Conservation (phyloP, 495 filamentous ascomycete genomes). For the Bacidia gigantensis region DNA sequence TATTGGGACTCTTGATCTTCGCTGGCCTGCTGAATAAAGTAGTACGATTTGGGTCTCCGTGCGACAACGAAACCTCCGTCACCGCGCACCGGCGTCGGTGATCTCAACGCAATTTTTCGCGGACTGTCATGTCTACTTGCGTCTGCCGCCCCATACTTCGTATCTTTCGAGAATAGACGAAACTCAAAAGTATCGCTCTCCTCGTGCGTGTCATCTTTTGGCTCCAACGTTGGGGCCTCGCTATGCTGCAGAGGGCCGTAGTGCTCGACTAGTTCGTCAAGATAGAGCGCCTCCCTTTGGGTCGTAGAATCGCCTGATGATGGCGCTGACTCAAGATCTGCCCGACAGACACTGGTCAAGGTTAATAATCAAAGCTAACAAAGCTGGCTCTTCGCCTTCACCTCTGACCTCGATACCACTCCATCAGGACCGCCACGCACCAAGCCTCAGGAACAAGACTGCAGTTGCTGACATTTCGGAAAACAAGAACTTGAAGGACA, state of each 20-base stretch:
- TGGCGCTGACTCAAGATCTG: background rate
- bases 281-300: conserved; percentile 2
- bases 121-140: background rate
- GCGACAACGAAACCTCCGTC: conserved; percentile 1
- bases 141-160: background rate
- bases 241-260: background rate
- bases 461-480: too few species aligned
- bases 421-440: too few species aligned
- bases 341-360: background rate
- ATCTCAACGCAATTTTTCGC: conserved; percentile 8
- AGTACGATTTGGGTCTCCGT: conserved; percentile 4
- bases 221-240: background rate
- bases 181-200: conserved; percentile 5
- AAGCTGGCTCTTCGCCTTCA: background rate
- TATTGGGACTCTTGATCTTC: conserved; percentile 5
- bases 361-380: background rate
- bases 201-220: background rate
- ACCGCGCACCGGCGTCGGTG: conserved; percentile 3
- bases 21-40: conserved; percentile 3
- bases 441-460: too few species aligned
- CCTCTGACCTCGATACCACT: background rate
- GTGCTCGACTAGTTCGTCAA: background rate
- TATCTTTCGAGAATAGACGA: conserved; percentile 5
- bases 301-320: background rate
- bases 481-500: background rate